Conservation (phyloP, 75 land plant genomes). For the Isoetes taiwanensis region DNA sequence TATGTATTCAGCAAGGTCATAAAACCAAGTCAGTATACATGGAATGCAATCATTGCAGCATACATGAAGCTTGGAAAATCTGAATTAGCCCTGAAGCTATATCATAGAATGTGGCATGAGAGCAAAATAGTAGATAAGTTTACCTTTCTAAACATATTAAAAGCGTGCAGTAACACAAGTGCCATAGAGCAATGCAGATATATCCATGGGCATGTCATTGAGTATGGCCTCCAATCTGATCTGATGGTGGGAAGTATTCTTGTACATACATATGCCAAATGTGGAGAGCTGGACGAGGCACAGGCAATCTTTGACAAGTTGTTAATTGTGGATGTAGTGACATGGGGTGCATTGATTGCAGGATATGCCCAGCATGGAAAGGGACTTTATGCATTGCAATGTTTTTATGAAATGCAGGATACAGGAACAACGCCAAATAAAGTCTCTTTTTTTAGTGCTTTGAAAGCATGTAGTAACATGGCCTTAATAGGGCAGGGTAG, state of each 20-base stretch:
- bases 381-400: slow-evolving; percentile 13
- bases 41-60: slow-evolving; percentile 33
- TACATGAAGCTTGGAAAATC: slow-evolving; percentile 10
- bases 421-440: slow-evolving; percentile 11
- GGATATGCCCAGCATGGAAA: slow-evolving; percentile 18
- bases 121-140: slow-evolving; percentile 10
- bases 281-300: slow-evolving; percentile 39
- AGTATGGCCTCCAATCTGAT: slow-evolving; percentile 13
- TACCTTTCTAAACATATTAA: slow-evolving; percentile 19
- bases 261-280: slow-evolving; percentile 29
- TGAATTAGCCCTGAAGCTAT: slow-evolving; percentile 22
- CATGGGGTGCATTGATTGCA: slow-evolving; percentile 33
- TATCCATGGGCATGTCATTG: slow-evolving; percentile 22
- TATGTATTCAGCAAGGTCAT: no score
- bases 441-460: slow-evolving; percentile 15
- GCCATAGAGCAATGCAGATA: slow-evolving; percentile 13
- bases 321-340: slow-evolving; percentile 20
- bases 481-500: slow-evolving; percentile 13
- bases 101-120: slow-evolving; percentile 11
- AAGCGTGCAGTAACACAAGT: slow-evolving; percentile 15
- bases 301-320: slow-evolving; percentile 24
- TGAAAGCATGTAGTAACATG: slow-evolving; percentile 16
- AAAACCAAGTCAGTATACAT: no score
- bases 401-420: slow-evolving; percentile 16
- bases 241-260: slow-evolving; percentile 19